Conservation (phyloP, 2,329 filamentous ascomycete species). For the Thermothelomyces thermophilus region DNA sequence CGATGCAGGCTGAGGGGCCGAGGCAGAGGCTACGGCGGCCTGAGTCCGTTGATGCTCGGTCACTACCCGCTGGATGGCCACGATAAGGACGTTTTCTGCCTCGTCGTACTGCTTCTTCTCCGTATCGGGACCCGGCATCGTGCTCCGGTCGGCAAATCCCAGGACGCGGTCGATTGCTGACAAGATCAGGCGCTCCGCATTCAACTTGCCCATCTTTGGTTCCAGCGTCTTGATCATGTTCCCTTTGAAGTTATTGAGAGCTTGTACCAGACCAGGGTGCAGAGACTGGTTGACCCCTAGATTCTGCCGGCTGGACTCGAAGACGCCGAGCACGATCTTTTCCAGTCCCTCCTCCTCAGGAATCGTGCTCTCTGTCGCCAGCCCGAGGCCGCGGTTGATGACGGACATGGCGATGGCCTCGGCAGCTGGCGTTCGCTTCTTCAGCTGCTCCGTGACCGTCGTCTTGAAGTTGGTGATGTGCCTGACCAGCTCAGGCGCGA, state of each 20-base stretch:
- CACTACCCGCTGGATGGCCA: slow-evolving; percentile 24
- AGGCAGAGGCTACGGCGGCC: slow-evolving; percentile 8
- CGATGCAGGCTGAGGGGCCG: not conserved
- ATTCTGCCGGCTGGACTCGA: slow-evolving; percentile 26
- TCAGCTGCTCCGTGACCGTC: slow-evolving; percentile 41
- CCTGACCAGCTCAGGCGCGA: slow-evolving; percentile 38
- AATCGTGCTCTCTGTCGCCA: slow-evolving; percentile 36
- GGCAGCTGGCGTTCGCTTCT: slow-evolving; percentile 36
- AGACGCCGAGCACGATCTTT: slow-evolving; percentile 41
- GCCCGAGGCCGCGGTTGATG: slow-evolving; percentile 44
- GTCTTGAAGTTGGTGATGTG: slow-evolving; percentile 42
- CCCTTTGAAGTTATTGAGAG: slow-evolving; percentile 40
- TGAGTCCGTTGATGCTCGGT: slow-evolving; percentile 20
- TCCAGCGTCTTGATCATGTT: slow-evolving; percentile 39
- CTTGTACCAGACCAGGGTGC: slow-evolving; percentile 36
- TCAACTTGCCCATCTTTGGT: slow-evolving; percentile 34
- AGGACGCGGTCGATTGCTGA: slow-evolving; percentile 47
- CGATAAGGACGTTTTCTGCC: slow-evolving; percentile 30
- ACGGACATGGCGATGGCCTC: slow-evolving; percentile 47
- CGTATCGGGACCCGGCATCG: slow-evolving; percentile 25
- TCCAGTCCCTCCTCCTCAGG: slow-evolving; percentile 43
- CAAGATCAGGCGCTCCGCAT: slow-evolving; percentile 41
- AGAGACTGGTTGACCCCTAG: slow-evolving; percentile 22
- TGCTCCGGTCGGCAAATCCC: slow-evolving; percentile 40
- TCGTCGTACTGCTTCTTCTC: slow-evolving; percentile 28